Base-by-base conservation (phyloP, 768 basidiomycete genomes). In the Botryobasidium botryosum region DNA sequence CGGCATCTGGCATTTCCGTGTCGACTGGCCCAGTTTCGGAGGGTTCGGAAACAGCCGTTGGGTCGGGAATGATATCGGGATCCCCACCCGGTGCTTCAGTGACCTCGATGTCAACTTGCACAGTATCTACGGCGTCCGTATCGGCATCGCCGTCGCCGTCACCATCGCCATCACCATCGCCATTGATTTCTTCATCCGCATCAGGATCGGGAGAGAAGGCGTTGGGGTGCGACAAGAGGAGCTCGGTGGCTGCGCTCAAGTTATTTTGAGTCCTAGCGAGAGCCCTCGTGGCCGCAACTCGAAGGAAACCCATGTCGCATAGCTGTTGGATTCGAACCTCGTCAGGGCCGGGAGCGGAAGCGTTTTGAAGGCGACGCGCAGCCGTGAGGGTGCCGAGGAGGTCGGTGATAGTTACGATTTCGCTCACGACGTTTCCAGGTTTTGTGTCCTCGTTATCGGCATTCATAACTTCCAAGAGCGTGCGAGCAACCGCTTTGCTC, bases 241-340 rank as follows among this genome's bases (percentile, higher is more conserved):
- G 64, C 52, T 97, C 91, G 0, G 92, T 80, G 3, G 94, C 94
- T 4, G 81, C 75, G 35, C 69, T 77, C 54, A 94, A 68, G 55
- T 94, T 90, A 60, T 97, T 97, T 50, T 80, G 75, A 3, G 80
- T 77, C 8, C 91, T 82, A 17, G 69, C 60, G 31, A 99, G 66
- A 3, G 92, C 92, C 43, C 78, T 72, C 56, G 84, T 82, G 2
- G 79, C 86, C 10, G 85, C 84, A 33, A 75, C 71, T n/a, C 88
- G 75, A 28, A 81, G 75, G 66, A 97, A 99, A 37, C 94, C 94
- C 94, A 99, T 97, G 55, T 97, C 94, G 7, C 75, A 79, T 44
- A 97, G 67, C 54, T 87, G 81, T 41, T 74, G 72, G 43, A 96
- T 74, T 28, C 79, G 74, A 37, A 68, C 69, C 57, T 90, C 86